These are phyloP conservation scores for Moesziomyces antarcticus DNA, from an alignment of 1,284 basidiomycete species.

Conservation along the genomic window DNA sequence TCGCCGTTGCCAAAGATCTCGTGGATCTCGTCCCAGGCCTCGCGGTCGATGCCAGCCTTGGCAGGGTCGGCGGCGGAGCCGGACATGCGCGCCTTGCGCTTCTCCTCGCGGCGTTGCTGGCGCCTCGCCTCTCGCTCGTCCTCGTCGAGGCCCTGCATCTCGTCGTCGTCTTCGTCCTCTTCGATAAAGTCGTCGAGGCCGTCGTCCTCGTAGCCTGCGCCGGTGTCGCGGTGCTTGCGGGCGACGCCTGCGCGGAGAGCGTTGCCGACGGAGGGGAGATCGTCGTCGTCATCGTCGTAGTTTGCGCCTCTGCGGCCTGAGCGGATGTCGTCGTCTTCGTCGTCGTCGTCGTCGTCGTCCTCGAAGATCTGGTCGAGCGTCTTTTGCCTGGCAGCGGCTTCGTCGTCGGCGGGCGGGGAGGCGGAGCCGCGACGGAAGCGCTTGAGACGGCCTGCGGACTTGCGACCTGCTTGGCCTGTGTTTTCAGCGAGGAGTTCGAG, in stretches of 20 bases:
- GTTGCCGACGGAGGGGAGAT: constrained; percentile 62
- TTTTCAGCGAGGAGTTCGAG: constrained; percentile 94
- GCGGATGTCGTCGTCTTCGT: constrained; percentile 70
- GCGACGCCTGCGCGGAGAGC: constrained; percentile 50
- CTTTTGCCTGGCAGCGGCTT: constrained; percentile 70
- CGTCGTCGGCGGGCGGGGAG: constrained; percentile 70
- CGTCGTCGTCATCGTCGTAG: constrained; percentile 71
- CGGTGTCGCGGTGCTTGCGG: constrained; percentile 38
- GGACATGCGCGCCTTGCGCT: constrained; percentile 57
- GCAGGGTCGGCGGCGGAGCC: constrained; percentile 75
- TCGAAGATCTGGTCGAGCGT: constrained; percentile 83
- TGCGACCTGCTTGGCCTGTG: constrained; percentile 74
- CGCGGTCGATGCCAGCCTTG: constrained; percentile 69
- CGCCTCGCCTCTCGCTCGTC: constrained; percentile 78
- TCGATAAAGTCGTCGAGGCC: constrained; percentile 80
- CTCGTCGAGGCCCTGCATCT: constrained; percentile 61
- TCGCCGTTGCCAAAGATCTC: constrained; percentile 97
- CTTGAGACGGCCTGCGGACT: constrained; percentile 54
- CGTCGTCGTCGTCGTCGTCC: constrained; percentile 79
- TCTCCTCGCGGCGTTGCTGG: constrained; percentile 74
- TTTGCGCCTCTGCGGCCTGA: constrained; percentile 65
- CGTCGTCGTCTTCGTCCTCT: constrained; percentile 73
- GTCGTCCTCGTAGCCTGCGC: constrained; percentile 66
- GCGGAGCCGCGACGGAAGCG: constrained; percentile 70
- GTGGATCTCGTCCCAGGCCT: constrained; percentile 95